Base-by-base conservation (phyloP, 148 eudicot species). In the Rhododendron molle region DNA sequence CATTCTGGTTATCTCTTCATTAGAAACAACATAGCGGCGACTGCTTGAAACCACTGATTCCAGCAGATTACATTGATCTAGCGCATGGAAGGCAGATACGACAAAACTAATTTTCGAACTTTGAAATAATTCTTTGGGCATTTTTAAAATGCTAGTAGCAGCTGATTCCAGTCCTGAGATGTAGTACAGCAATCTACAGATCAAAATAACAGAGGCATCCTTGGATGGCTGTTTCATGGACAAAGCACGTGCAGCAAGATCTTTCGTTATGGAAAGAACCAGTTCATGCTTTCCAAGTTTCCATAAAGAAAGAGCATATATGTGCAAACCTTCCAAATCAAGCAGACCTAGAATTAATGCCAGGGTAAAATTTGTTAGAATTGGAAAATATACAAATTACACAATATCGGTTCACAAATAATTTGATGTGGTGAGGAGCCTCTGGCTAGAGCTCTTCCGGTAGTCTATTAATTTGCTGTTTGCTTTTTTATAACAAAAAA, bases 301-400 rank as follows among this genome's bases (percentile, higher is more conserved):
- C 96, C 96, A 93, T 88, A 93, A 88, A 76, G 93, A 92, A 77
- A 95, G 50, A 83, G 97, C 97, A 90, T 94, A 95, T 85, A 96
- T 85, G 87, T 95, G 98, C 85, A 96, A 89, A 87, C 97, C 94
- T 84, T 92, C 93, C 65, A 87, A 83, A 86, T 94, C 95, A 84
- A 96, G 95, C 72, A 89, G 90, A 89, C 99, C 99, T 96, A 90
- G 49, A 85, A 86, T 78, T 28, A 89, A 84, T 32, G 77, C 18
- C 47, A 49, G 50, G 74, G 44, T 40, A 36, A 81, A 36, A 56
- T 76, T 82, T 26, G 67, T 76, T 77, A 82, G 84, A 50, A 34
- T 49, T 44, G 12, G 21, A 81, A 65, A 23, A 46, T 12, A 28
- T 65, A 23, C n/a, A 83, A 69, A 34, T 20, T 15, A 32, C 38